These are phyloP conservation scores for Articulospora tetracladia DNA, from an alignment of 495 filamentous ascomycete species.

Conservation along the genomic window DNA sequence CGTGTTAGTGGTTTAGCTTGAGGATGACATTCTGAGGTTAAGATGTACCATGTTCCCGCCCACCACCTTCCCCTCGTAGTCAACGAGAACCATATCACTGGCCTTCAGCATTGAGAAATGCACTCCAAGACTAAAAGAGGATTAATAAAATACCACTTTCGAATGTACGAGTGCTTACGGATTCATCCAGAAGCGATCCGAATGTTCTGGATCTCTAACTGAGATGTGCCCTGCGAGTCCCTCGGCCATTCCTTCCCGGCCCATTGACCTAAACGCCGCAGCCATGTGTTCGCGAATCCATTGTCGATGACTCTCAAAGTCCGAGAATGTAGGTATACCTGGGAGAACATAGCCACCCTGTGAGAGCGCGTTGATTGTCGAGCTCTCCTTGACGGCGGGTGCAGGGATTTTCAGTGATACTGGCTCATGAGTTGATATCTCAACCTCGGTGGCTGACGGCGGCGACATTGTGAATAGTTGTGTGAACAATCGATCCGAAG, in stretches of 20 bases:
- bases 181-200: conserved; percentile 59
- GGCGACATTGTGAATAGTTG: conserved; percentile 12
- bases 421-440: neutral
- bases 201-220: conserved; percentile 53
- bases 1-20: too few relatives aligned
- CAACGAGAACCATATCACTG: conserved; percentile 44
- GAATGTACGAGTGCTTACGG: conserved; percentile 13
- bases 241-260: conserved; percentile 48
- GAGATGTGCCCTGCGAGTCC: conserved; percentile 59
- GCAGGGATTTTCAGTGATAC: conserved; percentile 12
- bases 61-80: conserved; percentile 44
- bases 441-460: conserved; percentile 14
- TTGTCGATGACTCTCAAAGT: conserved; percentile 30
- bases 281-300: conserved; percentile 43
- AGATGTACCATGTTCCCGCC: conserved; percentile 35
- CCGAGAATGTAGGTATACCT: neutral
- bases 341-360: neutral
- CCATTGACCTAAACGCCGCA: conserved; percentile 45
- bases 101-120: conserved; percentile 50
- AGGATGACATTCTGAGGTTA: too few relatives aligned
- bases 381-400: conserved; percentile 6
- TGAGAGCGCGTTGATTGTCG: neutral
- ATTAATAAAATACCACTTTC: neutral
- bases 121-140: conserved; percentile 28
- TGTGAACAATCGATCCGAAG: too few relatives aligned